Percentiles rank a stretch among this genome's conserved stretches.
These are phyloP conservation scores for Boletus rufocinnamomeus DNA, from an alignment of 768 basidiomycete genomes.

Conservation along the genomic window DNA sequence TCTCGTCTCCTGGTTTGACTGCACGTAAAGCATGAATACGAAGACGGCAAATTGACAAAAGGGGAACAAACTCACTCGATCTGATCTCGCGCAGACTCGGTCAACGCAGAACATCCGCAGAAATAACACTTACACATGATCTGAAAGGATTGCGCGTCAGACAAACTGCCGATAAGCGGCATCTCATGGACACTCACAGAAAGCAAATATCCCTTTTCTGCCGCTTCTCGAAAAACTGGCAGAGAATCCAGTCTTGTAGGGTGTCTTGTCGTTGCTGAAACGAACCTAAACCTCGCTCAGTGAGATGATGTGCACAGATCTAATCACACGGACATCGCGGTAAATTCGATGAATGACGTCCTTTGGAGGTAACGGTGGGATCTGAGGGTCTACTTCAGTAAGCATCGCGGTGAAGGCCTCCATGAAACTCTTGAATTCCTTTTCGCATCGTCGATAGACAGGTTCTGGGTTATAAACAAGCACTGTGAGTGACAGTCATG, in stretches of 20 bases:
- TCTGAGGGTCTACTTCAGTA: conserved; percentile 72
- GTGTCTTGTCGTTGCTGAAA: conserved; percentile 94
- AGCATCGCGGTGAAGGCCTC: conserved; percentile 68
- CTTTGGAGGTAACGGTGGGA: conserved; percentile 87
- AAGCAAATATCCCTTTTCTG: conserved; percentile 86
- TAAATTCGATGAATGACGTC: conserved; percentile 93
- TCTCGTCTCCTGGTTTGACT: conserved; percentile 71
- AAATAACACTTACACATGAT: conserved; percentile 21
- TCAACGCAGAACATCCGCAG: not conserved
- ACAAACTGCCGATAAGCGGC: not conserved
- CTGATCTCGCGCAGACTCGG: conserved; percentile 11
- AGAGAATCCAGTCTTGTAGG: conserved; percentile 83
- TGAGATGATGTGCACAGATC: conserved; percentile 1
- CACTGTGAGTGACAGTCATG: not conserved
- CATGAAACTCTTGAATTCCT: conserved; percentile 87
- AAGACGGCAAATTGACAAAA: not conserved
- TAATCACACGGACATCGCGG: conserved; percentile 60
- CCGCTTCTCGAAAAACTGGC: conserved; percentile 89
- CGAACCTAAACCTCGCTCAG: conserved; percentile 53
- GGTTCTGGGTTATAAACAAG: conserved; percentile 21
- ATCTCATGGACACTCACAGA: conserved; percentile 53
- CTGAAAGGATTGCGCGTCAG: conserved; percentile 23
- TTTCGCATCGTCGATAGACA: conserved; percentile 59
- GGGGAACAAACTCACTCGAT: conserved; percentile 20
- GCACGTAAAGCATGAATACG: conserved; percentile 12